These are phyloP conservation scores for Nepenthes gracilis DNA, from an alignment of 148 eudicot species.

Conservation along the genomic window DNA sequence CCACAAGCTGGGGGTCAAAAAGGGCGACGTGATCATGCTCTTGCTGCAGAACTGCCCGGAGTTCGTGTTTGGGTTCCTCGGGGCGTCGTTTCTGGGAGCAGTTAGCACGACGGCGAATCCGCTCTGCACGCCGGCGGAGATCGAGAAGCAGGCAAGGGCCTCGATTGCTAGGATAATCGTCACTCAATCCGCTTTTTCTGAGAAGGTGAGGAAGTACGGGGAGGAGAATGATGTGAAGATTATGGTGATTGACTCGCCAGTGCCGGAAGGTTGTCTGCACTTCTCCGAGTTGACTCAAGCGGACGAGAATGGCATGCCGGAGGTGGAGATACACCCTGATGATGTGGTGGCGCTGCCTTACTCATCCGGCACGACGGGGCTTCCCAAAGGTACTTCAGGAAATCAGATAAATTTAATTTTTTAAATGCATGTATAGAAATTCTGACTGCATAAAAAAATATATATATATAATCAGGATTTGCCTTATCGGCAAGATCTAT, in stretches of 20 bases:
- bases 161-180: constrained; percentile 43
- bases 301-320: constrained; percentile 15
- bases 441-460: too few relatives aligned
- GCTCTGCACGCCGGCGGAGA: constrained; percentile 33
- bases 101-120: constrained; percentile 42
- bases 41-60: constrained; percentile 43
- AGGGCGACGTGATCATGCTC: constrained; percentile 42
- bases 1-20: constrained; percentile 12
- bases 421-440: too few relatives aligned
- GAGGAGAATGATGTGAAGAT: constrained; percentile 11
- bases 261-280: constrained; percentile 10
- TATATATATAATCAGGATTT: too few relatives aligned
- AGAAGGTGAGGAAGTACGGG: constrained; percentile 30
- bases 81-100: constrained; percentile 34
- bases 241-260: constrained; percentile 22
- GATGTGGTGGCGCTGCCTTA: constrained; percentile 79
- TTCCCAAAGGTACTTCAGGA: constrained; percentile 41
- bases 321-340: constrained; percentile 29
- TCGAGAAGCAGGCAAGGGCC: constrained; percentile 39
- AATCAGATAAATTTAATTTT: too few relatives aligned
- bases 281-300: constrained; percentile 28
- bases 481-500: too few relatives aligned
- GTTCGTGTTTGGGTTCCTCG: constrained; percentile 42
- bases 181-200: constrained; percentile 43
- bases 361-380: constrained; percentile 83